These are phyloP conservation scores for Eremothecium sinecaudum DNA, from an alignment of 1,139 yeast species.

Conservation along the genomic window DNA sequence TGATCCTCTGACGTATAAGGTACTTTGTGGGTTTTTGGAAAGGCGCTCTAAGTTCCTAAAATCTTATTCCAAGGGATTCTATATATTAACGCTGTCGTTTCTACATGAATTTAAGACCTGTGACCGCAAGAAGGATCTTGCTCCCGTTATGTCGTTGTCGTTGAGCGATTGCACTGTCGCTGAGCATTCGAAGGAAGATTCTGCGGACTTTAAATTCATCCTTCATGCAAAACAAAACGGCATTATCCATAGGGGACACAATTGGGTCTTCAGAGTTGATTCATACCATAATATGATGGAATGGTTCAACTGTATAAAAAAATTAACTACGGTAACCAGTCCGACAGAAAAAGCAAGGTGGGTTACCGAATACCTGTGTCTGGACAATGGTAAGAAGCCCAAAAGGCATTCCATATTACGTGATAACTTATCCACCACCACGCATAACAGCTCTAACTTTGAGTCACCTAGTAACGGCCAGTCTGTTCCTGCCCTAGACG, in stretches of 20 bases:
- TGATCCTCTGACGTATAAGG: constrained; percentile 60
- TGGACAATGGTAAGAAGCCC: constrained; percentile 18
- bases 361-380: constrained; percentile 18
- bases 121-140: constrained; percentile 72
- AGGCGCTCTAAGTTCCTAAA: constrained; percentile 84
- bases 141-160: constrained; percentile 82
- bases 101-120: constrained; percentile 82
- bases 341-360: constrained; percentile 23
- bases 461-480: constrained; percentile 3
- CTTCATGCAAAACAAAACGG: constrained; percentile 68
- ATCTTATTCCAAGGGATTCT: constrained; percentile 83
- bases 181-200: constrained; percentile 70
- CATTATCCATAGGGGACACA: constrained; percentile 64
- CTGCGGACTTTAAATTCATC: constrained; percentile 70
- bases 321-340: constrained; percentile 35
- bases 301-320: constrained; percentile 75
- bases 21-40: constrained; percentile 76
- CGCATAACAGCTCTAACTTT: constrained; percentile 3
- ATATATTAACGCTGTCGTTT: constrained; percentile 79
- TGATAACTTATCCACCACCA: constrained; percentile 5
- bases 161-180: constrained; percentile 74
- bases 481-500: constrained; percentile 7
- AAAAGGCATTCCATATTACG: constrained; percentile 4
- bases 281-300: constrained; percentile 66
- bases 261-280: constrained; percentile 87